These are phyloP conservation scores for Cadophora sp. DNA, from an alignment of 2,329 filamentous ascomycete genomes.

Conservation along the genomic window DNA sequence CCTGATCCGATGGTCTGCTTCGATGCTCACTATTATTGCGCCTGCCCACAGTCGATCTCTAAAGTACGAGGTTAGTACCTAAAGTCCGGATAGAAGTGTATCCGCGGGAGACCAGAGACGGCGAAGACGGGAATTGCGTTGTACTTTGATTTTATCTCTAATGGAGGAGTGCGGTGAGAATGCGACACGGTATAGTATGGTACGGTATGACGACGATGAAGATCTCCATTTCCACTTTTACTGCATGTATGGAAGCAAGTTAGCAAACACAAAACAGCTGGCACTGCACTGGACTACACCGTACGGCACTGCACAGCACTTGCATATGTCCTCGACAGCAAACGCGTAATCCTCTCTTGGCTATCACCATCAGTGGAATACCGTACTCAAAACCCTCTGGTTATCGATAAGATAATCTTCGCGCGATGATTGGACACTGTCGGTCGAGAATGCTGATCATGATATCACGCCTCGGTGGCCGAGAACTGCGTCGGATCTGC, in stretches of 20 bases:
- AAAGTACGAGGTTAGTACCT: no score
- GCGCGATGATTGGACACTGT: neutral
- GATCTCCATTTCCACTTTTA: neutral
- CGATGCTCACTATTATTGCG: no score
- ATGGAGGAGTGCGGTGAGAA: neutral
- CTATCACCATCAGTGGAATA: neutral
- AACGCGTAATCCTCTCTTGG: slow-evolving; percentile 19
- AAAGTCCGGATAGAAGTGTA: neutral
- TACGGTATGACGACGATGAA: neutral
- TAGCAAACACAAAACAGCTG: no score
- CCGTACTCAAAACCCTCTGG: no score
- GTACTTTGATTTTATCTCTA: neutral
- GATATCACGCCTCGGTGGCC: slow-evolving; percentile 14
- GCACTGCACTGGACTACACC: neutral
- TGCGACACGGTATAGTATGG: neutral
- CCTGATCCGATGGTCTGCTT: neutral
- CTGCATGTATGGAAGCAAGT: neutral
- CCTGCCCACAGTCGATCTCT: no score
- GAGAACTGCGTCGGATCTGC: slow-evolving; percentile 4
- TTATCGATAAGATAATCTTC: neutral
- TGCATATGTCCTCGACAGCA: neutral
- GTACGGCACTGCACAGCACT: neutral
- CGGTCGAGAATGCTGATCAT: neutral
- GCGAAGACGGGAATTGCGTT: neutral
- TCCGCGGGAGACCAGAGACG: neutral